Percentiles rank a stretch among this genome's conserved stretches.
These are phyloP conservation scores for Fimicolochytrium jonesii DNA, from an alignment of 192 early-diverging fungal species.

Conservation along the genomic window DNA sequence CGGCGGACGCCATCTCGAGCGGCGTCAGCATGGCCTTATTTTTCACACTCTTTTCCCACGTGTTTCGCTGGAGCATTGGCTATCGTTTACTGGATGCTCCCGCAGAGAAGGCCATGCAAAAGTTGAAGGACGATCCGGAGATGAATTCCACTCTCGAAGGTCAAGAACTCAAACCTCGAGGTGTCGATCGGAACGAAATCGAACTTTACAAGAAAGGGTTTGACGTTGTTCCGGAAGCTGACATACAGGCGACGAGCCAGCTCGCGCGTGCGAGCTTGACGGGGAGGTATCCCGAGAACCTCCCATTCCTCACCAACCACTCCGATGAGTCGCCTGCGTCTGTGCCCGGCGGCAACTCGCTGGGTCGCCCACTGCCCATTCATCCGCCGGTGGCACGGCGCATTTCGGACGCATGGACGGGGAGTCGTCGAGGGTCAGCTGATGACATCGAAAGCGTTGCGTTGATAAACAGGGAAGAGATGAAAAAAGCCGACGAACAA, in stretches of 20 bases:
- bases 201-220: too few species aligned
- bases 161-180: too few species aligned
- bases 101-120: not conserved
- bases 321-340: not conserved
- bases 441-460: not conserved
- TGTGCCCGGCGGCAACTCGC: not conserved
- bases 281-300: too few species aligned
- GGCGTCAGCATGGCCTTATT: conserved; percentile 2
- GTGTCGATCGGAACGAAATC: too few species aligned
- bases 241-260: too few species aligned
- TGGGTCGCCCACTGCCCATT: not conserved
- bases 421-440: not conserved
- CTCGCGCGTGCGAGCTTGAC: too few species aligned
- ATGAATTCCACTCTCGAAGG: too few species aligned
- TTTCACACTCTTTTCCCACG: conserved; percentile 2
- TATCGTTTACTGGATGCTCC: conserved; percentile 5
- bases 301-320: not conserved
- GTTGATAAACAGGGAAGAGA: not conserved
- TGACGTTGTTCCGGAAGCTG: too few species aligned
- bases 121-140: too few species aligned
- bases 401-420: not conserved
- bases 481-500: not conserved
- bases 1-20: not conserved
- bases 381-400: not conserved
- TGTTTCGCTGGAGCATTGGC: conserved; percentile 7